Base-by-base conservation (phyloP, 768 basidiomycete genomes). In the Amanita rimosa region DNA sequence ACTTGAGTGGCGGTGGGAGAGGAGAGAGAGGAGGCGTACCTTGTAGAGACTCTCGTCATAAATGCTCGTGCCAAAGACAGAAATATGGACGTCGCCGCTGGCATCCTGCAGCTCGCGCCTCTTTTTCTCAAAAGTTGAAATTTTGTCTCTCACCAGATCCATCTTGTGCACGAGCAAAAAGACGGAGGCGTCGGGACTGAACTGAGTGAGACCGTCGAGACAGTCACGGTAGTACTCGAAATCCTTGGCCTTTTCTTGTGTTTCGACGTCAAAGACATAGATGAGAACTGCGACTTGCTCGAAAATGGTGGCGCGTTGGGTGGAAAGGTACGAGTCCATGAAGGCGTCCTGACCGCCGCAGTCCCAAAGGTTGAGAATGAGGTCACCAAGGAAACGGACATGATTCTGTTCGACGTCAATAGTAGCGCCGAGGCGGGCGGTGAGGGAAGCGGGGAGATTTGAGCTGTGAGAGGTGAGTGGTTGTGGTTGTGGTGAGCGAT, bases 321-420 rank as follows among this genome's bases (percentile, higher is more conserved):
- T 79, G 31, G 85, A 83, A 50, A 99, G 84, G 66, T 97, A 98
- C 24, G 87, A 86, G 65, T 97, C 94, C 83, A 98, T 93, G 72
- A 96, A 98, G 11, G 92, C 80, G 62, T 96, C 92, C 65, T 99
- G 96, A 6, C 96, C 96, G 37, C 95, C 96, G 57, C 96, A 97
- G 66, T 99, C 96, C 95, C 95, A 97, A 4, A 97, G 74, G 61
- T 95, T 95, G 64, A 99, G 80, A 53, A 92, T 86, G 58, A 98
- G 82, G 60, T 95, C 91, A 11, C 93, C 94, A 11, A 99, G 80
- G 64, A 99, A 98, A 37, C 93, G 85, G 54, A 98, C 92, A 61
- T 96, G 91, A 57, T 94, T 95, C 63, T 94, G 90, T 63, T 97
- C 95, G 52, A 98, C 93, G 62, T 98, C 95, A 55, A 97, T 95